A percentile compares a stretch with the other conserved stretches of the same genome.
These are phyloP conservation scores for Nakazawaea holstii DNA, from an alignment of 805 yeast genomes.

Conservation along the genomic window DNA sequence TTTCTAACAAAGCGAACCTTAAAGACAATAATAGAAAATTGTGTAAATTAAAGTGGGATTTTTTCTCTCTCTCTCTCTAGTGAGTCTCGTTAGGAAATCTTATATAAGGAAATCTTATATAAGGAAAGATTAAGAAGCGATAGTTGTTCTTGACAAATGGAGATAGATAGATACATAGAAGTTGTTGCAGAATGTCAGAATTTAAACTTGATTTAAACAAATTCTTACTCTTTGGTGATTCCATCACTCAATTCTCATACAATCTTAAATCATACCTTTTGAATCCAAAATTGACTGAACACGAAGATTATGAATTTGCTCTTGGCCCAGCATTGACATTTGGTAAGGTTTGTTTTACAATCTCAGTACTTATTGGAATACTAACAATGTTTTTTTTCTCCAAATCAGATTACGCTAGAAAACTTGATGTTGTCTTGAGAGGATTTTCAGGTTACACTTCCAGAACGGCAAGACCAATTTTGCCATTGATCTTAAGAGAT, in stretches of 20 bases:
- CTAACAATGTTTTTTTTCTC: neutral
- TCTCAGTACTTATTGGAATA: too few species aligned
- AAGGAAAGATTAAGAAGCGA: too few species aligned
- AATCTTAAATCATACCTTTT: conserved; percentile 25
- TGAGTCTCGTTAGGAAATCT: too few species aligned
- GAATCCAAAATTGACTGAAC: conserved; percentile 8
- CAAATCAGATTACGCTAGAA: conserved; percentile 40
- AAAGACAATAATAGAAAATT: too few species aligned
- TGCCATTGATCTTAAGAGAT: conserved; percentile 41
- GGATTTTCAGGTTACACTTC: conserved; percentile 79
- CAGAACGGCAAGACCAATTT: conserved; percentile 46
- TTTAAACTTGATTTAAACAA: conserved; percentile 24
- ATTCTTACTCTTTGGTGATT: conserved; percentile 64
- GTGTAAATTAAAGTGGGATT: too few species aligned
- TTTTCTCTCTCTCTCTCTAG: too few species aligned
- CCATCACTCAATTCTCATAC: conserved; percentile 54
- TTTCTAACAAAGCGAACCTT: too few species aligned
- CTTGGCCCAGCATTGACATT: conserved; percentile 25
- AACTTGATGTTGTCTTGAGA: conserved; percentile 61
- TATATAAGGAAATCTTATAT: too few species aligned
- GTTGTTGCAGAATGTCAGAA: too few species aligned
- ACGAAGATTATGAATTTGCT: conserved; percentile 30
- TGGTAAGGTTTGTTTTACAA: too few species aligned
- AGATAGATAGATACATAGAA: too few species aligned
- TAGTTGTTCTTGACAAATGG: too few species aligned